Conservation (phyloP, 352 stramenopile genomes). For the Phytophthora boehmeriae region DNA sequence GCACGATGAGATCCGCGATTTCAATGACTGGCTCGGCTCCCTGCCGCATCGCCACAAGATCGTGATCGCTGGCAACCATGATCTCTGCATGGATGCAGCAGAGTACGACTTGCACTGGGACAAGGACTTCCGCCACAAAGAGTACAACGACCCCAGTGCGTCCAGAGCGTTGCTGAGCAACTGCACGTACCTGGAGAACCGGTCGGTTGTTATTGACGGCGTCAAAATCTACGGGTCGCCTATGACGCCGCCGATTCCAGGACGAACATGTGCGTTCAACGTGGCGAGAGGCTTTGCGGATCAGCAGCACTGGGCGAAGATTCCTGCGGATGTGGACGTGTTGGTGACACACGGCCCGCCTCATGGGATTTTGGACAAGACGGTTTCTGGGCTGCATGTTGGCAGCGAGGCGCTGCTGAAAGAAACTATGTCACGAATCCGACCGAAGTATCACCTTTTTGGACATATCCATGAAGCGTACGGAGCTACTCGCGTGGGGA, state of each 20-base stretch:
- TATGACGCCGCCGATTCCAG: constrained; percentile 75
- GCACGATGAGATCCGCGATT: constrained; percentile 71
- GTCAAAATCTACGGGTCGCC: constrained; percentile 83
- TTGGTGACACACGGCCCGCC: constrained; percentile 91
- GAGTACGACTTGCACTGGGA: constrained; percentile 77
- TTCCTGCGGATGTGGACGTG: constrained; percentile 82
- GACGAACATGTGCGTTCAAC: constrained; percentile 76
- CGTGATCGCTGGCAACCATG: constrained; percentile 85
- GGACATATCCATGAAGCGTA: constrained; percentile 93
- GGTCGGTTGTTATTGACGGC: constrained; percentile 66
- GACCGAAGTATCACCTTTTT: constrained; percentile 89
- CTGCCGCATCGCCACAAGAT: constrained; percentile 82
- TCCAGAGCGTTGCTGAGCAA: constrained; percentile 67
- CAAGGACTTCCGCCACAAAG: constrained; percentile 52
- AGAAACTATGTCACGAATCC: constrained; percentile 79
- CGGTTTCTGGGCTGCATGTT: constrained; percentile 60
- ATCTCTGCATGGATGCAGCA: constrained; percentile 73
- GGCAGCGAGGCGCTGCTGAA: constrained; percentile 85
- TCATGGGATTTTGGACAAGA: constrained; percentile 84
- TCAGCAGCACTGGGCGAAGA: constrained; percentile 73
- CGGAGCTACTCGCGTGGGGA: constrained; percentile 72
- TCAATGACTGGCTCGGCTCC: constrained; percentile 78
- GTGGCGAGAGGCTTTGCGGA: constrained; percentile 63
- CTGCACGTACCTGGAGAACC: constrained; percentile 81
- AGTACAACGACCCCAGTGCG: constrained; percentile 67